Percentiles rank a stretch among this genome's conserved stretches.
phyloP scores from a whole-genome alignment of 1,139 yeast genomes.

The Kodamaea derodonti region DNA sequence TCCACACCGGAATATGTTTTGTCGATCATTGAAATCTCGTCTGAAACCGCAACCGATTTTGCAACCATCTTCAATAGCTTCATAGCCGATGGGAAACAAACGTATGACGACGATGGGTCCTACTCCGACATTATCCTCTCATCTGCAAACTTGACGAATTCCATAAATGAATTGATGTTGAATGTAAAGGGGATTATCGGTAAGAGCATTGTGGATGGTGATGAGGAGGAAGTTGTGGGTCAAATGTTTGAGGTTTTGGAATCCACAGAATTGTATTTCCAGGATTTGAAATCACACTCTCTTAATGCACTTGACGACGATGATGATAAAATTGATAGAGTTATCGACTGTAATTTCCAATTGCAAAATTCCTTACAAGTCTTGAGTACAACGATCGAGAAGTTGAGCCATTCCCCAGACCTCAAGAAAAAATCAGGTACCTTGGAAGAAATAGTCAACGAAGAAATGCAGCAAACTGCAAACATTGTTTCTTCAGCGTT shows the following conservation, averaged over 20 bases:
- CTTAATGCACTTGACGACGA: constrained; percentile 52
- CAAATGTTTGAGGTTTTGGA: constrained; percentile 44
- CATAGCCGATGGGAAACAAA: constrained; percentile 69
- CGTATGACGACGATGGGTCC: constrained; percentile 53
- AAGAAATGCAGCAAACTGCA: constrained; percentile 71
- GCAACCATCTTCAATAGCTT: constrained; percentile 75
- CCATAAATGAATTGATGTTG: constrained; percentile 62
- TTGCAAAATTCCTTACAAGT: constrained; percentile 70
- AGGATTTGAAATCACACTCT: constrained; percentile 51
- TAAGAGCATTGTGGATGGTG: constrained; percentile 50
- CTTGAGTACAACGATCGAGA: constrained; percentile 54
- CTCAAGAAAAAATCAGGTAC: constrained; percentile 40
- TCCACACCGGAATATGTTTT: constrained; percentile 71
- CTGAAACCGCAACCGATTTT: constrained; percentile 75
- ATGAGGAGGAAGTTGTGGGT: constrained; percentile 50
- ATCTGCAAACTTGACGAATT: constrained; percentile 62
- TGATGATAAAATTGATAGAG: constrained; percentile 68
- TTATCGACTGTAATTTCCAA: constrained; percentile 70
- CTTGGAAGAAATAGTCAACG: constrained; percentile 66
- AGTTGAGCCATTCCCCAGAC: constrained; percentile 39
- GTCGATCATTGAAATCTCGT: constrained; percentile 68
- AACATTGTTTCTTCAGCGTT: constrained; percentile 66
- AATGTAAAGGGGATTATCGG: constrained; percentile 70
- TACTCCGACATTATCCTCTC: constrained; percentile 56
- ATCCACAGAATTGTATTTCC: constrained; percentile 60